phyloP scores from a whole-genome alignment of 2,329 filamentous ascomycete species.

The Diaporthe eres region DNA sequence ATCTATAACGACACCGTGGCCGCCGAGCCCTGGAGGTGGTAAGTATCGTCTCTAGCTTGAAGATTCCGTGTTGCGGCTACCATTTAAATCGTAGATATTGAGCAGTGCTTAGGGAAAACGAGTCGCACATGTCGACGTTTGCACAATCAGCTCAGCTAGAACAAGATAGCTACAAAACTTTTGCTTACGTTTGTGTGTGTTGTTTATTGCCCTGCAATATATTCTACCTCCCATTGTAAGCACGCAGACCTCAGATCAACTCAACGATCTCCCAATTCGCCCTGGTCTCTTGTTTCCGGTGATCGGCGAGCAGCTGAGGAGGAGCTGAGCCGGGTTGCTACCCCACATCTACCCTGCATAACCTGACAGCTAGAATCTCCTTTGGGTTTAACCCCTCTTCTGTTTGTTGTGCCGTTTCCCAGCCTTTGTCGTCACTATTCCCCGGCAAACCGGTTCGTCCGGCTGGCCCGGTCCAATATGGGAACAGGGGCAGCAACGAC shows the following conservation, averaged over 20 bases:
- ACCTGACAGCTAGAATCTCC: not conserved
- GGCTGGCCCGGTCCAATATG: not conserved
- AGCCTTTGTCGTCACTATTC: not conserved
- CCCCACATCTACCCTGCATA: not conserved
- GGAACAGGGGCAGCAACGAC: not conserved
- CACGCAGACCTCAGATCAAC: too few species aligned
- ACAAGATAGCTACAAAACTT: not conserved
- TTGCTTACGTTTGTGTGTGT: not conserved
- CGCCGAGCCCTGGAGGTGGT: not conserved
- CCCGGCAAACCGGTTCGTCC: not conserved
- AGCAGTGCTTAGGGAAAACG: not conserved
- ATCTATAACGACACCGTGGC: not conserved
- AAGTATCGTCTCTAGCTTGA: not conserved
- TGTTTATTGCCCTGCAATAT: not conserved
- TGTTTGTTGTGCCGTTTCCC: not conserved
- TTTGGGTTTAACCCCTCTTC: not conserved
- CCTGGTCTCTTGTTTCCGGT: not conserved
- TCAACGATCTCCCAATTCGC: not conserved
- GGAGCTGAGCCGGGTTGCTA: not conserved
- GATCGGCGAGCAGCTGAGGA: not conserved
- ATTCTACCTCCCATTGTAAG: not conserved
- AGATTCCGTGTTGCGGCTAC: not conserved
- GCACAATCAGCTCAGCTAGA: not conserved
- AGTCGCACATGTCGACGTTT: not conserved
- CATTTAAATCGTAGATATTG: not conserved